phyloP scores from a whole-genome alignment of 768 basidiomycete genomes.

The Coprinellus aureogranulatus region DNA sequence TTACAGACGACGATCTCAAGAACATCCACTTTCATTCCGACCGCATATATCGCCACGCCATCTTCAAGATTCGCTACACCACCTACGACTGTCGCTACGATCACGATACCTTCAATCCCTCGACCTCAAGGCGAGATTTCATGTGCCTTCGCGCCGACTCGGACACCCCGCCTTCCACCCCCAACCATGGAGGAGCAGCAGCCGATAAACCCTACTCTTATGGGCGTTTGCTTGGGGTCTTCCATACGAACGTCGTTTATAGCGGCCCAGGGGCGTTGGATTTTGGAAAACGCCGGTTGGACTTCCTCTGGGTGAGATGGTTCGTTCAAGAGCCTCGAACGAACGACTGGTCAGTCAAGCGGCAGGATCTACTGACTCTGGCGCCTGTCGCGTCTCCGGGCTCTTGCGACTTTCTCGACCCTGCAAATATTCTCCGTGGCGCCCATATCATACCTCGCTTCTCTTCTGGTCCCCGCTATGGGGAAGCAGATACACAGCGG shows the following conservation, averaged over 20 bases:
- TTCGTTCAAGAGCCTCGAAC: not conserved
- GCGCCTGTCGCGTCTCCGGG: not conserved
- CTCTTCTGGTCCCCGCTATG: not conserved
- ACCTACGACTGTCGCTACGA: conserved; percentile 14
- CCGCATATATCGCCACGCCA: conserved; percentile 11
- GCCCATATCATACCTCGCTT: conserved; percentile 5
- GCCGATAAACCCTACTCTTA: not conserved
- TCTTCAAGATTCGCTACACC: conserved; percentile 14
- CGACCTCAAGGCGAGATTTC: not conserved
- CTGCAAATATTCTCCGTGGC: not conserved
- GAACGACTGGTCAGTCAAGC: not conserved
- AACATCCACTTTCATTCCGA: not conserved
- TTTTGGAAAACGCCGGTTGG: not conserved
- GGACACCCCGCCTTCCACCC: not conserved
- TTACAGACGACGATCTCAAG: not conserved
- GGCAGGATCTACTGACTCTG: not conserved
- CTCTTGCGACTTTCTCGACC: not conserved
- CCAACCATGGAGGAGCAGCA: no score
- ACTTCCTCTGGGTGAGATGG: conserved; percentile 1
- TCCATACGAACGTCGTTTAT: not conserved
- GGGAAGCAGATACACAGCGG: no score
- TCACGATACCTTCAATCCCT: conserved; percentile 16
- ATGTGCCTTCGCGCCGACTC: not conserved
- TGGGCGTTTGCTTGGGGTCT: conserved; percentile 1
- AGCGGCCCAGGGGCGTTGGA: not conserved